These are phyloP conservation scores for Daldinia sp. DNA, from an alignment of 2,329 filamentous ascomycete species.

Conservation along the genomic window DNA sequence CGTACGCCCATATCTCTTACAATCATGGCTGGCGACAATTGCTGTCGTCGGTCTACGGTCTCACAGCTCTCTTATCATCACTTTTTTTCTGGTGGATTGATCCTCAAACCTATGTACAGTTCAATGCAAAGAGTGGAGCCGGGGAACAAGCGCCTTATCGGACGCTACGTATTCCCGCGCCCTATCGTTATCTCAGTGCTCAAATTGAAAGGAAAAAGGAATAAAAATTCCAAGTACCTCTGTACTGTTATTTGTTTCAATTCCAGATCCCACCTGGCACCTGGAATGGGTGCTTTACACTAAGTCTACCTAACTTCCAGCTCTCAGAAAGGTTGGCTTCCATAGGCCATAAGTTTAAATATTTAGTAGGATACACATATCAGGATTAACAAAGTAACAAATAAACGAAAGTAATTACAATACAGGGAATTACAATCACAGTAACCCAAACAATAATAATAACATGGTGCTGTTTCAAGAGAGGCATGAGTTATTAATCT, in stretches of 20 bases:
- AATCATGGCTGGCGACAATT: constrained; percentile 47
- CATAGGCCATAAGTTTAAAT: background rate
- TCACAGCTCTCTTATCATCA: constrained; percentile 32
- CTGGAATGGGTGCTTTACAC: too few relatives aligned
- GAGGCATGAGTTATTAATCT: constrained; percentile 22
- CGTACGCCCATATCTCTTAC: constrained; percentile 52
- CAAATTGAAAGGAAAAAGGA: background rate
- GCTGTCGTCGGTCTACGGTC: constrained; percentile 15
- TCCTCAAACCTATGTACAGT: too few relatives aligned
- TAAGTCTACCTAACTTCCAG: background rate
- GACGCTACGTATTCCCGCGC: constrained; percentile 31
- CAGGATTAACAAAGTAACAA: background rate
- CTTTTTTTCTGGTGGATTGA: constrained; percentile 39
- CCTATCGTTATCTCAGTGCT: constrained; percentile 9
- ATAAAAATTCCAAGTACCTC: background rate
- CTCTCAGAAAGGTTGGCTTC: background rate
- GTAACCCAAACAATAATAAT: background rate
- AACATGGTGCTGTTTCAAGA: background rate
- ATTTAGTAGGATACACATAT: background rate
- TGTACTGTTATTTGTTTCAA: background rate
- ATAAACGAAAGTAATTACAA: constrained; percentile 2
- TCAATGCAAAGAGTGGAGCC: background rate
- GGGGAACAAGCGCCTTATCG: constrained; percentile 20
- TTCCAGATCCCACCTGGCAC: too few relatives aligned
- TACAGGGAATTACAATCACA: constrained; percentile 8